phyloP scores from a whole-genome alignment of 2,329 filamentous ascomycete genomes.

The Akanthomyces muscarius region DNA sequence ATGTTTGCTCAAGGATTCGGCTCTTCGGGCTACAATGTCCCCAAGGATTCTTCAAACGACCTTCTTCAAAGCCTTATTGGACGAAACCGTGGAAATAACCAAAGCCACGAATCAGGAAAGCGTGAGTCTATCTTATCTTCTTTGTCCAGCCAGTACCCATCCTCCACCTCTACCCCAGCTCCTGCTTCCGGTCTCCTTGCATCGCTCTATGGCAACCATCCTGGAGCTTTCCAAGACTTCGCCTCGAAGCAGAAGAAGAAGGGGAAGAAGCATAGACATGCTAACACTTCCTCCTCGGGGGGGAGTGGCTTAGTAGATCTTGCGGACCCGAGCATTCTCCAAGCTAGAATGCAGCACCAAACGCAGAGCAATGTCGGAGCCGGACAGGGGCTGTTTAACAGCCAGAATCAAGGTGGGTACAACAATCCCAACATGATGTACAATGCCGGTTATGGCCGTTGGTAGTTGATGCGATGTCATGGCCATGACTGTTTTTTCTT shows the following conservation, averaged over 20 bases:
- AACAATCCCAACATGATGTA: conserved; percentile 79
- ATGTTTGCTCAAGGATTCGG: conserved; percentile 94
- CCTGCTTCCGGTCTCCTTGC: conserved; percentile 86
- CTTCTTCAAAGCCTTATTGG: conserved; percentile 80
- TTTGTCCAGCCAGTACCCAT: conserved; percentile 83
- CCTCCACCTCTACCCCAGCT: conserved; percentile 76
- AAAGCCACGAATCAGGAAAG: conserved; percentile 84
- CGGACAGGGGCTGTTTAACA: conserved; percentile 85
- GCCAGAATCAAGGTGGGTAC: conserved; percentile 93
- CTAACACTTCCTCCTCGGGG: conserved; percentile 99
- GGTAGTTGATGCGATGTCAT: conserved; percentile 43
- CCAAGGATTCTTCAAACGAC: conserved; percentile 63
- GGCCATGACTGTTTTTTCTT: conserved; percentile 21
- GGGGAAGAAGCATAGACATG: conserved; percentile 99
- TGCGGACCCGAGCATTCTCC: conserved; percentile 99
- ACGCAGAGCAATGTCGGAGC: conserved; percentile 76
- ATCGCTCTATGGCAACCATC: conserved; percentile 84
- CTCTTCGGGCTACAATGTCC: conserved; percentile 63
- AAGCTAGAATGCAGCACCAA: conserved; percentile 92
- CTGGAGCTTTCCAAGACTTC: conserved; percentile 85
- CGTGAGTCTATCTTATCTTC: conserved; percentile 98
- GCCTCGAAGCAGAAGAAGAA: conserved; percentile 99
- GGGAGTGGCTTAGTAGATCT: conserved; percentile 99
- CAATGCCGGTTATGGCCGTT: conserved; percentile 64
- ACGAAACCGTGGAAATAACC: conserved; percentile 62